Conservation (phyloP, 2,329 filamentous ascomycete species). For the Sclerotinia nivalis region DNA sequence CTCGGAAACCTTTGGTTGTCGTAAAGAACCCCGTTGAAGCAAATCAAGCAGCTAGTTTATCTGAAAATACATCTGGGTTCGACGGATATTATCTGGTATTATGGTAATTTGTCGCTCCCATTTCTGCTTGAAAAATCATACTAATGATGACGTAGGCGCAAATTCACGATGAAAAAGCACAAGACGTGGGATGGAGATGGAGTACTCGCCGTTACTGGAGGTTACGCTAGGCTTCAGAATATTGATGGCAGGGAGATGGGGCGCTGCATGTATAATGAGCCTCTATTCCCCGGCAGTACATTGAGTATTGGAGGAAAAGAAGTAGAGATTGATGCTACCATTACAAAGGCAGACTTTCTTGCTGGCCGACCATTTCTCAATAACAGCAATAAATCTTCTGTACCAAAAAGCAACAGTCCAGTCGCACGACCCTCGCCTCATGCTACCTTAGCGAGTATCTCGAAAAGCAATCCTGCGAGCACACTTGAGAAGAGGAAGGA, state of each 20-base stretch:
- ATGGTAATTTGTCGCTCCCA: slow-evolving; percentile 31
- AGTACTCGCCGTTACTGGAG: slow-evolving; percentile 57
- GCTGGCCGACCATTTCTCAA: slow-evolving; percentile 49
- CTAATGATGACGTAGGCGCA: slow-evolving; percentile 52
- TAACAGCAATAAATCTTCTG: slow-evolving; percentile 28
- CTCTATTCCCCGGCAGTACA: slow-evolving; percentile 59
- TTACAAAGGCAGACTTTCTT: slow-evolving; percentile 60
- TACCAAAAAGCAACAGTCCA: slow-evolving; percentile 23
- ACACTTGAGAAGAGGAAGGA: slow-evolving; percentile 35
- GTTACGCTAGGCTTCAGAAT: slow-evolving; percentile 62
- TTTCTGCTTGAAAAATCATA: background rate
- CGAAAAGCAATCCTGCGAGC: slow-evolving; percentile 25
- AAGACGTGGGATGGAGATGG: slow-evolving; percentile 79
- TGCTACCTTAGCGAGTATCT: background rate
- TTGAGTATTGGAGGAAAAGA: slow-evolving; percentile 67
- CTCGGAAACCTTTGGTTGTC: slow-evolving; percentile 38
- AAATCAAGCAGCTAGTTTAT: slow-evolving; percentile 14
- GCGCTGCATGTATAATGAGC: slow-evolving; percentile 54
- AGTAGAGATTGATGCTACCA: slow-evolving; percentile 63
- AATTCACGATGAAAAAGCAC: slow-evolving; percentile 70
- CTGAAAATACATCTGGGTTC: slow-evolving; percentile 15
- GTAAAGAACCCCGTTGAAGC: slow-evolving; percentile 35
- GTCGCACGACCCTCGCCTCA: slow-evolving; percentile 26
- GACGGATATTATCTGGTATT: slow-evolving; percentile 42
- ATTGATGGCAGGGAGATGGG: slow-evolving; percentile 64